A percentile compares a stretch with the other conserved stretches of the same genome.
phyloP scores from a whole-genome alignment of 129 eudicot species.

The Centella asiatica region DNA sequence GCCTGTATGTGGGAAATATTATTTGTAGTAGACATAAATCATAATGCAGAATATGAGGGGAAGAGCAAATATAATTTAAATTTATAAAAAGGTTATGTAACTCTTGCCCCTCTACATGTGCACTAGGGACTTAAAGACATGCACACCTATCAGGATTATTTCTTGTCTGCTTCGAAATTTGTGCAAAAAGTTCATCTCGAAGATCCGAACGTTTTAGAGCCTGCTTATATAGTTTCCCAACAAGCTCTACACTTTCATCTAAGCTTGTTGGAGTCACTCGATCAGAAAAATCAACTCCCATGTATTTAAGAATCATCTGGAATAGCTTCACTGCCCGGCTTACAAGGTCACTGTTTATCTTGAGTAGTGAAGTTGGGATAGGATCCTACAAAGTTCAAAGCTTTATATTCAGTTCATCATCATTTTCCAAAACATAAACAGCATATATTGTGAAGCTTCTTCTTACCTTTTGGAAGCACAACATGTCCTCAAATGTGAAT shows the following conservation, averaged over 20 bases:
- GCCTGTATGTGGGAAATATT: slow-evolving; percentile 34
- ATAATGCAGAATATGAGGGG: neutral
- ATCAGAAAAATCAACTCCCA: slow-evolving; percentile 79
- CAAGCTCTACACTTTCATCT: slow-evolving; percentile 82
- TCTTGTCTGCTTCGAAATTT: slow-evolving; percentile 91
- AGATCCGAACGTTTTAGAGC: slow-evolving; percentile 95
- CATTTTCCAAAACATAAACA: neutral
- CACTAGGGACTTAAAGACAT: neutral
- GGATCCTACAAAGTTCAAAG: slow-evolving; percentile 58
- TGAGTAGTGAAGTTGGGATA: slow-evolving; percentile 83
- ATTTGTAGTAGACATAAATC: neutral
- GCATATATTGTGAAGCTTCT: neutral
- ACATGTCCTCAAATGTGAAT: slow-evolving; percentile 94
- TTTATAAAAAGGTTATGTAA: neutral
- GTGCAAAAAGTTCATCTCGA: slow-evolving; percentile 94
- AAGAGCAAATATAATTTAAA: neutral
- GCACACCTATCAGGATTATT: slow-evolving; percentile 81
- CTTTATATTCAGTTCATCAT: slow-evolving; percentile 1
- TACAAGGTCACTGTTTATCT: slow-evolving; percentile 68
- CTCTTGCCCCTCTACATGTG: neutral
- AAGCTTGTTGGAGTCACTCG: slow-evolving; percentile 52
- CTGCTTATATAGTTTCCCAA: slow-evolving; percentile 77
- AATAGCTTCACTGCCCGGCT: slow-evolving; percentile 79
- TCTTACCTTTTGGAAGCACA: slow-evolving; percentile 87
- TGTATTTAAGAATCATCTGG: slow-evolving; percentile 81